Base-by-base conservation (phyloP, 2,329 filamentous ascomycete species). In the Mariannaea sp. region DNA sequence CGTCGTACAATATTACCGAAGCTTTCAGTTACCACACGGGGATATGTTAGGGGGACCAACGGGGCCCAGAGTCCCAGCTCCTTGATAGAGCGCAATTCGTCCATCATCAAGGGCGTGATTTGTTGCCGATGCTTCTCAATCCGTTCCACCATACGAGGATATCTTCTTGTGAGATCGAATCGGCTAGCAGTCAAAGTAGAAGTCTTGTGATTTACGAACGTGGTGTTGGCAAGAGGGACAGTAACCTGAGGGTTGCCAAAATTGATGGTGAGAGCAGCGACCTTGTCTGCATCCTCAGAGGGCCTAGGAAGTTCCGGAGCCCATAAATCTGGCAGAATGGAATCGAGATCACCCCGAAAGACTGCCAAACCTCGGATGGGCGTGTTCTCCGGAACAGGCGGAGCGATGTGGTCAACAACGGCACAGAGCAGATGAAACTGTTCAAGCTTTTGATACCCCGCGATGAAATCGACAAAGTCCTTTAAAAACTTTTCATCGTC, bases 1-100 rank as follows among this genome's bases (percentile, higher is more conserved):
- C 82, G 80, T 26, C 87, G 83, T 17, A 94, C 76, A 49, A 95
- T 93, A 70, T 95, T 95, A 3, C 90, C 90, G 64, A 92, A 83
- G 29, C 85, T 84, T 30, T 82, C 80, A 1, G 79, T 73, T 29
- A 94, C 84, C 40, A 72, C 75, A 14, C 88, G 81, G 13, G 86
- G 79, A 5, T 73, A 68, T 0, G 87, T 90, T 29, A 92, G 69
- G 1, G 87, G 83, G 9, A 85, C 70, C 3, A 92, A 71, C 0
- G 87, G 77, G 0, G 75, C 66, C 59, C 69, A 71, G 10, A 73
- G 56, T 20, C 65, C 57, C 7, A 68, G 49, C 35, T 68, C 59
- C 7, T 62, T 51, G 10, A 65, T 49, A 4, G 62, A 61, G 9
- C 55, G 47, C 20, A 59, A 55, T 19, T 61, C 32, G 40, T 64